These are phyloP conservation scores for Cercospora sp. DNA, from an alignment of 2,329 filamentous ascomycete genomes.

Conservation along the genomic window DNA sequence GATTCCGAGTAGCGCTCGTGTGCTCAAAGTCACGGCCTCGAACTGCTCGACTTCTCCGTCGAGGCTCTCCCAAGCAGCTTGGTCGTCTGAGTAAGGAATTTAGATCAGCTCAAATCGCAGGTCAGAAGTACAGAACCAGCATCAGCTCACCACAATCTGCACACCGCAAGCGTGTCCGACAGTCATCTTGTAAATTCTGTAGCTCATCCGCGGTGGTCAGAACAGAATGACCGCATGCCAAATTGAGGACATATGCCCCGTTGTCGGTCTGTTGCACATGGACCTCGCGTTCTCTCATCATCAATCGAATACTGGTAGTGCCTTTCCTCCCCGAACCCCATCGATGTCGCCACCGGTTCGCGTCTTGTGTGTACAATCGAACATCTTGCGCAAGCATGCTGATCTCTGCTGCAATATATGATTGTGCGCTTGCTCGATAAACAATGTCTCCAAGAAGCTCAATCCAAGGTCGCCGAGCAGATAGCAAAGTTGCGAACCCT, in stretches of 20 bases:
- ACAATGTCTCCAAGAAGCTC: conserved; percentile 10
- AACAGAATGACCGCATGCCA: conserved; percentile 10
- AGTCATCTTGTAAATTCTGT: not conserved
- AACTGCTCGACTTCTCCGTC: not conserved
- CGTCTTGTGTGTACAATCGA: not conserved
- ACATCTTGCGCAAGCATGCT: conserved; percentile 9
- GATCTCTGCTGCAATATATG: conserved; percentile 9
- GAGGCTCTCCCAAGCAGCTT: conserved; percentile 11
- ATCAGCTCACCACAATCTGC: conserved; percentile 9
- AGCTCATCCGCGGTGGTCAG: not conserved
- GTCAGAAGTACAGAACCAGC: not conserved
- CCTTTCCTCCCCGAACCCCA: conserved; percentile 5
- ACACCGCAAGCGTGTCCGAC: not conserved
- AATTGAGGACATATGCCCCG: not conserved
- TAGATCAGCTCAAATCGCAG: not conserved
- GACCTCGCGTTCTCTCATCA: conserved; percentile 1
- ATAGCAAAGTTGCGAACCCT: not conserved
- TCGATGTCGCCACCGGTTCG: not conserved
- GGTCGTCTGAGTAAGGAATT: not conserved
- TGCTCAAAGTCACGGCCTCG: not conserved
- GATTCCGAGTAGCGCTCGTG: not conserved
- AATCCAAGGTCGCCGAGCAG: conserved; percentile 13
- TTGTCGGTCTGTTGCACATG: not conserved
- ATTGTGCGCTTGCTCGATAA: not conserved
- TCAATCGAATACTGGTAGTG: not conserved